Evolutionary conservation across 1,284 basidiomycete genomes (phyloP).

Genomic region (Apiotrichum laibachii): DNA sequence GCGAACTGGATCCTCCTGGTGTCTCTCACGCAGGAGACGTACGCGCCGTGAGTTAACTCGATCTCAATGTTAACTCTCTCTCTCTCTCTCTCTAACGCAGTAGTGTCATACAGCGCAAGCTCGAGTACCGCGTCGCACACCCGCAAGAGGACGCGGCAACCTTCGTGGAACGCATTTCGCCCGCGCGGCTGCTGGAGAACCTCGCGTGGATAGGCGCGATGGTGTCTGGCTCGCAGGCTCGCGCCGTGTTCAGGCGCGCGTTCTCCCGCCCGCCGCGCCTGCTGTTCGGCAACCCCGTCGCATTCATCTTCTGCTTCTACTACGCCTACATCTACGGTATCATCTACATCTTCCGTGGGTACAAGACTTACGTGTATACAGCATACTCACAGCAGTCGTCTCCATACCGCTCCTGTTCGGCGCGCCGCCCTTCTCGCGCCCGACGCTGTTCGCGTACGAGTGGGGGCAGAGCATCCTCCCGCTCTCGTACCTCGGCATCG

Average conservation of each 20-base stretch:
- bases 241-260: slow-evolving; percentile 32
- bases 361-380: too few relatives aligned
- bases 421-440: slow-evolving; percentile 37
- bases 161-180: slow-evolving; percentile 21
- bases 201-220: slow-evolving; percentile 41
- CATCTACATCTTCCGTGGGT: slow-evolving; percentile 47
- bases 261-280: slow-evolving; percentile 51
- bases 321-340: slow-evolving; percentile 54
- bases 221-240: slow-evolving; percentile 36
- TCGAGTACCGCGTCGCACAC: slow-evolving; percentile 29
- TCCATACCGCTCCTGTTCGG: slow-evolving; percentile 52
- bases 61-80: not conserved
- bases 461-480: slow-evolving; percentile 50
- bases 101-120: slow-evolving; percentile 40
- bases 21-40: slow-evolving; percentile 44
- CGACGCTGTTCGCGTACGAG: slow-evolving; percentile 48
- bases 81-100: not conserved
- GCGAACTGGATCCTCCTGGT: slow-evolving; percentile 40
- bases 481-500: slow-evolving; percentile 51
- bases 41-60: slow-evolving; percentile 46
- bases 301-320: slow-evolving; percentile 52
- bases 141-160: slow-evolving; percentile 18
- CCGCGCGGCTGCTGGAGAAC: slow-evolving; percentile 24
- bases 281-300: slow-evolving; percentile 50
- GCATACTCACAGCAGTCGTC: slow-evolving; percentile 31